A percentile compares a stretch with the other conserved stretches of the same genome.
phyloP scores from a whole-genome alignment of 495 filamentous ascomycete species.

The Mytilinidion resinicola region DNA sequence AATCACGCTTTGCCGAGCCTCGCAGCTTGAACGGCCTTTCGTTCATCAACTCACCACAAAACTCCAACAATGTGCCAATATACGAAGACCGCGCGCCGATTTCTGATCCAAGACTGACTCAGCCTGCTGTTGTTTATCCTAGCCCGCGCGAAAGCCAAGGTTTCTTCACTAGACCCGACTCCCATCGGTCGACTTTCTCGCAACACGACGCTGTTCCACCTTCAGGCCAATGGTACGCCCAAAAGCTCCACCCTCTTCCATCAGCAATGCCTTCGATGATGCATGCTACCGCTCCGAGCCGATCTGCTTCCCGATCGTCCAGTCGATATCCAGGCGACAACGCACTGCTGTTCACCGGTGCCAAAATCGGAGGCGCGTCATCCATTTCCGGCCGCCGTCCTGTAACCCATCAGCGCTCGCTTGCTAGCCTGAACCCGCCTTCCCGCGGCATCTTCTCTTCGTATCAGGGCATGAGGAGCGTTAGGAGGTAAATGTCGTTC shows the following conservation, averaged over 20 bases:
- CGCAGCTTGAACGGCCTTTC: constrained; percentile 27
- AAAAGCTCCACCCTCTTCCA: neutral
- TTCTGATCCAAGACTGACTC: neutral
- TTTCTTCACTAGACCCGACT: neutral
- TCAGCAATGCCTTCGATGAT: neutral
- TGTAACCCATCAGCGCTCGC: neutral
- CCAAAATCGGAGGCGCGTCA: neutral
- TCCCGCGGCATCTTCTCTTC: neutral
- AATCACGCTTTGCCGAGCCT: constrained; percentile 6
- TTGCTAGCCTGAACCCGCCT: neutral
- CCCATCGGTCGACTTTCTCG: neutral
- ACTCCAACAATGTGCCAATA: constrained; percentile 3
- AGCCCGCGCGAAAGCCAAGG: neutral
- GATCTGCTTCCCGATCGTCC: neutral
- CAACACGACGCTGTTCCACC: neutral
- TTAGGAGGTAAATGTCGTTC: neutral
- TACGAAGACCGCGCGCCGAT: neutral
- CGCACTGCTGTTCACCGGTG: neutral
- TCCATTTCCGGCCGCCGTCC: neutral
- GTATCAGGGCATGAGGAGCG: neutral
- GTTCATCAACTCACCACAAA: constrained; percentile 20
- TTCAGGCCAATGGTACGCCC: neutral
- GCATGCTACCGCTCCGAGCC: neutral
- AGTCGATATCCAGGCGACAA: neutral
- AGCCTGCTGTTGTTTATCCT: neutral